A percentile compares a stretch with the other conserved stretches of the same genome.
Evolutionary conservation across 805 yeast species (phyloP).

Genomic region (Candida palmyrensis): DNA sequence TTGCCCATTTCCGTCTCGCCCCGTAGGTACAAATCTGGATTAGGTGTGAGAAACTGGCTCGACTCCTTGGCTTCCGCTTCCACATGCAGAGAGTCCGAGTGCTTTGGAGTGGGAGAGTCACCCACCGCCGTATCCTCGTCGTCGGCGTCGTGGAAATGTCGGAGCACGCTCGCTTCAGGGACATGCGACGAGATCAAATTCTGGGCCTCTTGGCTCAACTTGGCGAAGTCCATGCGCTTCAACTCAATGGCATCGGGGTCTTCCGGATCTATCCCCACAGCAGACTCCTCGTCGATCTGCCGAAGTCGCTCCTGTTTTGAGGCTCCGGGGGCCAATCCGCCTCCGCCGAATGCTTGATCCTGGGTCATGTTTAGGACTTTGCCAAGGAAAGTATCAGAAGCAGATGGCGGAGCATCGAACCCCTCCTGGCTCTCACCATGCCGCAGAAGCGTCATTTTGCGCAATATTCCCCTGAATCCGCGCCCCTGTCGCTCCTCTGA

Average conservation of each 20-base stretch:
- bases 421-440: slow-evolving; percentile 5
- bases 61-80: background rate
- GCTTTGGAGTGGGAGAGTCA: too few relatives aligned
- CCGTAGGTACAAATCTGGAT: slow-evolving; percentile 40
- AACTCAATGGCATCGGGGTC: slow-evolving; percentile 38
- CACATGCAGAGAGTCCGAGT: too few relatives aligned
- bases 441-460: slow-evolving; percentile 28
- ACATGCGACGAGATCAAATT: slow-evolving; percentile 49
- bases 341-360: slow-evolving; percentile 29
- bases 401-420: slow-evolving; percentile 15
- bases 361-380: slow-evolving; percentile 22
- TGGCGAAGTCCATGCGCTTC: slow-evolving; percentile 37
- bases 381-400: slow-evolving; percentile 36
- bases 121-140: slow-evolving; percentile 14
- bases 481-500: slow-evolving; percentile 9
- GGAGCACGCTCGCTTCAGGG: slow-evolving; percentile 14
- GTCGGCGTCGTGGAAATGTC: background rate
- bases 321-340: slow-evolving; percentile 41
- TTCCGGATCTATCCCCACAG: slow-evolving; percentile 15
- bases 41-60: slow-evolving; percentile 28
- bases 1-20: slow-evolving; percentile 20
- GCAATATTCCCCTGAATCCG: slow-evolving; percentile 24
- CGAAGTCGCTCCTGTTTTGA: slow-evolving; percentile 7
- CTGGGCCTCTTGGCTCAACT: slow-evolving; percentile 48
- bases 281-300: slow-evolving; percentile 32